A percentile compares a stretch with the other conserved stretches of the same genome.
Conservation (phyloP, 768 basidiomycete genomes). For the Pholiota molesta region DNA sequence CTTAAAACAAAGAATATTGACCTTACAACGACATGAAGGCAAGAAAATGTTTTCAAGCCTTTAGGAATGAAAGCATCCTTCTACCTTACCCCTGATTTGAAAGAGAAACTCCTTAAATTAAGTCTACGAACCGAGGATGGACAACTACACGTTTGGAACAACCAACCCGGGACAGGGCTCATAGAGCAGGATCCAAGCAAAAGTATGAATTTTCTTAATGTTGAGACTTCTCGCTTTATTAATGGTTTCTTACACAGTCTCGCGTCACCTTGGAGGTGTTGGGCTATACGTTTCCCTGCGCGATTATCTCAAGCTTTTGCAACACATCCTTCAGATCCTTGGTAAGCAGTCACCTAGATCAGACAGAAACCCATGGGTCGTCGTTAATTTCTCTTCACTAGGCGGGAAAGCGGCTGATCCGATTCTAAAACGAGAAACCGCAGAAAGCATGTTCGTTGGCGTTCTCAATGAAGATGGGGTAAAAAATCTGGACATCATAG, state of each 20-base stretch:
- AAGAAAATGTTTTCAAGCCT: constrained; percentile 34
- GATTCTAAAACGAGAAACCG: constrained; percentile 17
- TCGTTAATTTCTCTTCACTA: background rate
- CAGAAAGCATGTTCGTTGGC: constrained; percentile 21
- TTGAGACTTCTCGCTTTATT: no score
- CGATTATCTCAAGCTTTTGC: constrained; percentile 7
- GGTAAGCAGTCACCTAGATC: background rate
- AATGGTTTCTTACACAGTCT: no score
- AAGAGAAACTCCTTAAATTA: constrained; percentile 21
- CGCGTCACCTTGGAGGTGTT: background rate
- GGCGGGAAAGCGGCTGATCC: constrained; percentile 12
- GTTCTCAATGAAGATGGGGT: constrained; percentile 16
- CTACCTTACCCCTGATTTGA: constrained; percentile 29
- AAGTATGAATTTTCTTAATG: constrained; percentile 14
- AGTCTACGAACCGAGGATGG: constrained; percentile 25
- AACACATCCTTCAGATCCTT: constrained; percentile 5
- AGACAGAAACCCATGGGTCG: no score
- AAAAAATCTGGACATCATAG: constrained; percentile 6
- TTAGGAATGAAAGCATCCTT: constrained; percentile 32
- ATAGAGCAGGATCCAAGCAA: constrained; percentile 29
- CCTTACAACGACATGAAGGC: constrained; percentile 17
- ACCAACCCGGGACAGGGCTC: constrained; percentile 16
- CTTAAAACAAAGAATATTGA: background rate
- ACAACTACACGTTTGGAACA: constrained; percentile 19
- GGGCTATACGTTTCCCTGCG: background rate